phyloP scores from a whole-genome alignment of 257 asterid species.

The Nicotiana otophora region DNA sequence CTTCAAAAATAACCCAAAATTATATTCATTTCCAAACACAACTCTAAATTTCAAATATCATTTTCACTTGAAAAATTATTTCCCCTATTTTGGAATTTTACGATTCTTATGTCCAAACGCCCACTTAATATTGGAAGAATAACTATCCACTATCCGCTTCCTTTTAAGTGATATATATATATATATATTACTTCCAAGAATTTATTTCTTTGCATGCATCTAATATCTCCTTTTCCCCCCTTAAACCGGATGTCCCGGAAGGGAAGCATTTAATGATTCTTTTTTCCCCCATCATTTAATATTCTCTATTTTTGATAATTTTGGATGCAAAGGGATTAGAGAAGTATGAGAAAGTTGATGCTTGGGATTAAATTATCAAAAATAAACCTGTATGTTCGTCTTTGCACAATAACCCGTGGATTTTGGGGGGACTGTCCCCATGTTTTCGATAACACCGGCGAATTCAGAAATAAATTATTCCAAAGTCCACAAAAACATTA shows the following conservation, averaged over 20 bases:
- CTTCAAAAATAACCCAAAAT: too few species aligned
- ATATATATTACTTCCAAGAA: too few species aligned
- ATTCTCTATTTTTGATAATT: not conserved
- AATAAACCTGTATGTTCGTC: not conserved
- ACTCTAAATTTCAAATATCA: too few species aligned
- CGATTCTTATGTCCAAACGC: too few species aligned
- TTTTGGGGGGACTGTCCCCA: not conserved
- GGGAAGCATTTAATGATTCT: not conserved
- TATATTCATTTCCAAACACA: too few species aligned
- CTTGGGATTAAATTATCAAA: not conserved
- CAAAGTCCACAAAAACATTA: not conserved
- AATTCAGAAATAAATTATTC: not conserved
- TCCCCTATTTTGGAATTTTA: too few species aligned
- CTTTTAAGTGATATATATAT: too few species aligned
- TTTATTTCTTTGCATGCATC: too few species aligned
- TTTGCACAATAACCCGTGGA: slow-evolving; percentile 7
- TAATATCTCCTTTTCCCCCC: not conserved
- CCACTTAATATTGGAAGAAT: too few species aligned
- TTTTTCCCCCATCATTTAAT: too few species aligned
- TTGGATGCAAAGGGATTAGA: not conserved
- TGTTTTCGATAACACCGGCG: not conserved
- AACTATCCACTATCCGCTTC: too few species aligned
- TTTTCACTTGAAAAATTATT: too few species aligned
- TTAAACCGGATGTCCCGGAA: not conserved
- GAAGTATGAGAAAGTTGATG: not conserved